These are phyloP conservation scores for Chlamydomonas reinhardtii DNA, from an alignment of 163 green algal species.

Conservation along the genomic window DNA sequence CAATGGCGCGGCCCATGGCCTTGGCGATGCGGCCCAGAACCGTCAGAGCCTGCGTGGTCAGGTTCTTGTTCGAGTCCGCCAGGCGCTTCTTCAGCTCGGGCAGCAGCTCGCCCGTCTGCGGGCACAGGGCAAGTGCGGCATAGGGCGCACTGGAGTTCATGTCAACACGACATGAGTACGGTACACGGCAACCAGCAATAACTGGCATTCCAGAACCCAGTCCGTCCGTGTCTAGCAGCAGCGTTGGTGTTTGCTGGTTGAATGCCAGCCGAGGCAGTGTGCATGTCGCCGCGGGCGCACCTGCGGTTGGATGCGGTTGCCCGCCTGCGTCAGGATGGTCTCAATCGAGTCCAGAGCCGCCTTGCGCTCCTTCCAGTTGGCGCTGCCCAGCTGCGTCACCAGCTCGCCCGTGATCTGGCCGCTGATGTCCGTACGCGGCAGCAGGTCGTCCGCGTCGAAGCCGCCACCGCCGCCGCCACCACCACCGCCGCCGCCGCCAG, in stretches of 20 bases:
- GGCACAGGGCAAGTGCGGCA: too few species aligned
- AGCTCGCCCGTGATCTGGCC: constrained; percentile 77
- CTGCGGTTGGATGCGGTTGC: constrained; percentile 80
- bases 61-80: constrained; percentile 95
- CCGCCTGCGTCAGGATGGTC: constrained; percentile 77
- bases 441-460: constrained; percentile 72
- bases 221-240: too few species aligned
- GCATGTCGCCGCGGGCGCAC: not conserved
- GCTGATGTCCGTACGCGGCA: constrained; percentile 86
- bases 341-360: constrained; percentile 87
- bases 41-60: constrained; percentile 79
- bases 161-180: not conserved
- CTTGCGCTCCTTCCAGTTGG: constrained; percentile 95
- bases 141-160: too few species aligned
- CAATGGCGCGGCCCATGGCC: constrained; percentile 84
- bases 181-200: too few species aligned
- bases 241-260: too few species aligned
- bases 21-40: constrained; percentile 81
- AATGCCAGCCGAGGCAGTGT: too few species aligned
- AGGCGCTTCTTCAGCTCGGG: constrained; percentile 88
- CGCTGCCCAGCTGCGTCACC: constrained; percentile 73
- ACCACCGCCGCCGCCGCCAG: not conserved
- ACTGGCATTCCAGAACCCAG: not conserved
- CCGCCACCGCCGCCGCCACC: constrained; percentile 26
- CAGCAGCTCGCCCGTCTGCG: constrained; percentile 86